These are phyloP conservation scores for Ceraceosorus guamensis DNA, from an alignment of 1,284 basidiomycete genomes.

Conservation along the genomic window DNA sequence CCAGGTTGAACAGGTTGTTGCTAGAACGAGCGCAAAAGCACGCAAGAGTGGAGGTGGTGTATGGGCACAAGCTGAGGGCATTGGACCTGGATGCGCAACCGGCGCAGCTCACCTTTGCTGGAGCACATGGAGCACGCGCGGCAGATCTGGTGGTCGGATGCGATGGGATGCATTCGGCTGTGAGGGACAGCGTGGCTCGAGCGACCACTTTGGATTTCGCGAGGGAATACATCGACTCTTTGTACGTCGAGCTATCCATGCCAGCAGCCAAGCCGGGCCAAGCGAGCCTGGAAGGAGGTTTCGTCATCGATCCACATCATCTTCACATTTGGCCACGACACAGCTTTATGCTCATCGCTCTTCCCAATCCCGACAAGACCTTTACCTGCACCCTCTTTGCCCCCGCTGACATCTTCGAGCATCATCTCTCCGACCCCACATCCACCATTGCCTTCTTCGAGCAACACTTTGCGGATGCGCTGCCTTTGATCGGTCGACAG, in stretches of 20 bases:
- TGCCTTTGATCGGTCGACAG: conserved; percentile 72
- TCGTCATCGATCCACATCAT: conserved; percentile 83
- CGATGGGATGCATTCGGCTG: conserved; percentile 27
- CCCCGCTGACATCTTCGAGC: conserved; percentile 67
- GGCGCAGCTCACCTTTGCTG: conserved; percentile 6
- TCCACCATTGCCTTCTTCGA: conserved; percentile 70
- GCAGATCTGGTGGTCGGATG: conserved; percentile 31
- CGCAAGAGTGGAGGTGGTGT: conserved; percentile 64
- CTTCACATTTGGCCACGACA: conserved; percentile 98
- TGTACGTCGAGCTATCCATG: conserved; percentile 93
- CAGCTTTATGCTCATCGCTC: conserved; percentile 96
- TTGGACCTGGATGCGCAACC: too few species aligned
- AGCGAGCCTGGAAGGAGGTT: conserved; percentile 49
- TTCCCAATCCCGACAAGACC: conserved; percentile 61
- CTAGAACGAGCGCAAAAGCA: conserved; percentile 63
- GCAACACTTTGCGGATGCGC: conserved; percentile 76
- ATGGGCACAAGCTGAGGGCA: conserved; percentile 67
- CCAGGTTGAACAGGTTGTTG: conserved; percentile 76
- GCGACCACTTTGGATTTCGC: conserved; percentile 64
- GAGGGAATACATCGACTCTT: conserved; percentile 88
- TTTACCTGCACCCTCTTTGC: conserved; percentile 76
- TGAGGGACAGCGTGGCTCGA: conserved; percentile 54
- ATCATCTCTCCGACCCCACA: conserved; percentile 35
- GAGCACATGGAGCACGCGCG: conserved; percentile 9
- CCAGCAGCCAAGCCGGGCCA: conserved; percentile 54